Percentiles rank a stretch among this genome's conserved stretches.
Conservation (phyloP, 2,329 filamentous ascomycete genomes). For the Paracoccidioides lutzii region DNA sequence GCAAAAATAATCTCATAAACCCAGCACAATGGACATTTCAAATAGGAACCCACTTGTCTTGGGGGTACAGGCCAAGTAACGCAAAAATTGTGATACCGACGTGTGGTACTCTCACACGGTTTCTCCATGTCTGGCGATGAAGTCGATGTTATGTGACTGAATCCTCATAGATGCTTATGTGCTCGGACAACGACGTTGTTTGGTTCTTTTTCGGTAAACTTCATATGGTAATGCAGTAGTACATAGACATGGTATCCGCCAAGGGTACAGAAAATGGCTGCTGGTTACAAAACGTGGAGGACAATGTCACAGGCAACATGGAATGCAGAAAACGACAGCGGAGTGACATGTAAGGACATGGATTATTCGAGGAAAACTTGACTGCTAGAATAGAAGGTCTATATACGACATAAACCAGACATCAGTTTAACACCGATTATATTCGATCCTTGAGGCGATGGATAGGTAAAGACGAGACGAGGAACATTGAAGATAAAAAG, state of each 20-base stretch:
- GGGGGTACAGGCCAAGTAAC: background rate
- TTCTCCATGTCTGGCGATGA: background rate
- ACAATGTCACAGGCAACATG: background rate
- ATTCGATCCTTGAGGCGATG: background rate
- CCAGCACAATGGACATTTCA: background rate
- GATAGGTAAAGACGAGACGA: background rate
- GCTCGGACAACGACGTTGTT: background rate
- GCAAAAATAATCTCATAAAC: background rate
- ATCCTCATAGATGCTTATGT: background rate
- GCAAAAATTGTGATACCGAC: background rate
- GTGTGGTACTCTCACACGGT: background rate
- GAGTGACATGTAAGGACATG: background rate
- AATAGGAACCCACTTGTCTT: background rate
- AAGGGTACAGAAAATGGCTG: background rate
- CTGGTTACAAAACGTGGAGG: background rate
- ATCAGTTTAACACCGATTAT: background rate
- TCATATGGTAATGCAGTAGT: too few species aligned
- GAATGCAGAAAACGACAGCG: background rate
- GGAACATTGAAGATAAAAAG: background rate
- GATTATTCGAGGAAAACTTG: background rate
- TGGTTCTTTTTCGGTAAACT: background rate
- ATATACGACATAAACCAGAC: background rate
- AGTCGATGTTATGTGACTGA: background rate
- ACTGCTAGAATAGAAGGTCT: too few species aligned
- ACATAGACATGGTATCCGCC: background rate